Percentiles rank a stretch among this genome's conserved stretches.
Conservation (phyloP, 441 rosid genomes). For the Adansonia gregorii region DNA sequence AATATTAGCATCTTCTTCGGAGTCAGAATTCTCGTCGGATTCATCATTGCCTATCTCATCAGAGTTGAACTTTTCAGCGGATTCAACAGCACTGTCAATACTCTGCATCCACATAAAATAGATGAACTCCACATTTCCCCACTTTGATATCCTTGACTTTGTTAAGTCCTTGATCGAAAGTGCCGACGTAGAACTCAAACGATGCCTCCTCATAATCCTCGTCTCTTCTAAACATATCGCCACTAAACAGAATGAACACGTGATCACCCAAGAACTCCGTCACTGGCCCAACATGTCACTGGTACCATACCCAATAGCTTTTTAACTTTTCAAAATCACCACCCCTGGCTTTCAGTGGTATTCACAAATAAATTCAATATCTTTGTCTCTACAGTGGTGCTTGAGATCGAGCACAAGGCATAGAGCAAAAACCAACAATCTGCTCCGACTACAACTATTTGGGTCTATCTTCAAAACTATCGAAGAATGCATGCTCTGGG, state of each 20-base stretch:
- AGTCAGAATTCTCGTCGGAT: no score
- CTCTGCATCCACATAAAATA: not conserved
- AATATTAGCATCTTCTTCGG: no score
- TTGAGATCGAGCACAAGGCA: not conserved
- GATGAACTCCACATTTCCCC: not conserved
- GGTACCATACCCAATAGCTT: not conserved
- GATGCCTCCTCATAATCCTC: not conserved
- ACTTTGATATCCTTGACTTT: not conserved
- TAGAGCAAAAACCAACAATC: not conserved
- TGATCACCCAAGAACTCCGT: no score
- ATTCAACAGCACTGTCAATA: no score
- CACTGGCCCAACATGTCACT: no score
- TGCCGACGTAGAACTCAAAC: not conserved
- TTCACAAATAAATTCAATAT: not conserved
- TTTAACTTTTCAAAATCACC: not conserved
- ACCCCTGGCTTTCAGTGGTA: not conserved
- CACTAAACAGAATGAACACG: not conserved
- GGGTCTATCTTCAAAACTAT: not conserved
- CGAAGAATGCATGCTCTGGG: not conserved
- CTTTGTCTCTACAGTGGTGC: no score
- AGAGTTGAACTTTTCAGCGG: no score
- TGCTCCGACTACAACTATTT: not conserved
- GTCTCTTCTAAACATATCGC: not conserved
- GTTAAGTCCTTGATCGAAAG: no score
- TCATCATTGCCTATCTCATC: not conserved